Percentiles rank a stretch among this genome's conserved stretches.
These are phyloP conservation scores for Pyrus communis DNA, from an alignment of 306 rosid species.

Conservation along the genomic window DNA sequence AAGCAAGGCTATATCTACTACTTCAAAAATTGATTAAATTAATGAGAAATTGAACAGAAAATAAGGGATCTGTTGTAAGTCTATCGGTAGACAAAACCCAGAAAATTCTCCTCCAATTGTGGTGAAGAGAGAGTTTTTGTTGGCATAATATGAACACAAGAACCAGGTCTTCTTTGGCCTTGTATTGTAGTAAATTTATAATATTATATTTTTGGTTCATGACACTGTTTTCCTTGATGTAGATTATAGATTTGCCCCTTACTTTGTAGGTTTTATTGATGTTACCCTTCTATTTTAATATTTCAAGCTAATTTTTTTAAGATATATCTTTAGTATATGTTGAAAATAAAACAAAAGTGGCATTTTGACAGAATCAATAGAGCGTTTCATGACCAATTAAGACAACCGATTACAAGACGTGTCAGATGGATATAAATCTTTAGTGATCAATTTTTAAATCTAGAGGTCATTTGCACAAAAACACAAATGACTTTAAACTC, in stretches of 20 bases:
- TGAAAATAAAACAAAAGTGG: background rate
- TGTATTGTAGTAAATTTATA: conserved; percentile 27
- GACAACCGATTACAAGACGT: too few species aligned
- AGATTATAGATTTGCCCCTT: conserved; percentile 34
- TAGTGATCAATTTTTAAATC: too few species aligned
- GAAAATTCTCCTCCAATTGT: conserved; percentile 68
- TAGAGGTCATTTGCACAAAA: too few species aligned
- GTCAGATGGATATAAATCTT: too few species aligned
- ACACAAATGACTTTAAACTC: background rate
- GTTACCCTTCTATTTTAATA: conserved; percentile 23
- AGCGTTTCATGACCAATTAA: too few species aligned
- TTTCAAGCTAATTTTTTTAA: background rate
- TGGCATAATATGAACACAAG: conserved; percentile 45
- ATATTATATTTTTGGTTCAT: conserved; percentile 6
- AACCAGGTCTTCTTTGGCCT: conserved; percentile 35
- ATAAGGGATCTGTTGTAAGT: conserved; percentile 49
- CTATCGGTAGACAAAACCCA: conserved; percentile 76
- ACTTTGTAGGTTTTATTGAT: conserved; percentile 13
- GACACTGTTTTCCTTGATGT: conserved; percentile 15
- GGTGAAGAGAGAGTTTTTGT: conserved; percentile 43
- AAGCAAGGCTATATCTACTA: background rate
- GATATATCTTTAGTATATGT: background rate
- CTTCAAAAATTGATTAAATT: background rate
- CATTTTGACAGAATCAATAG: background rate
- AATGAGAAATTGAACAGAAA: conserved; percentile 23